Conservation (phyloP, 2,329 filamentous ascomycete genomes). For the Byssochlamys sp. region DNA sequence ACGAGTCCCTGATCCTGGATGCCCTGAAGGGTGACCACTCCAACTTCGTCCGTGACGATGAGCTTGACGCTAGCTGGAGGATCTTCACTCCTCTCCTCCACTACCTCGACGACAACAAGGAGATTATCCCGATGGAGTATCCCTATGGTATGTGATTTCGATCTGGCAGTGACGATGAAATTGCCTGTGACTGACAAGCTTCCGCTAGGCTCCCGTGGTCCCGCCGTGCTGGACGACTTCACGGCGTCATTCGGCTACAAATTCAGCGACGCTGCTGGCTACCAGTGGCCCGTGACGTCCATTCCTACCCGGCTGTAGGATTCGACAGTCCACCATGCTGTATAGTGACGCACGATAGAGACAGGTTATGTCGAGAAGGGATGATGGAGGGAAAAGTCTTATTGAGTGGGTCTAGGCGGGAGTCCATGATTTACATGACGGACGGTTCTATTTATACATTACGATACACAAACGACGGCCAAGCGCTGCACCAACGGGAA, state of each 20-base stretch:
- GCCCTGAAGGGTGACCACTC: constrained; percentile 98
- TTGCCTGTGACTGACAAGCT: constrained; percentile 4
- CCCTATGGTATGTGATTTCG: constrained; percentile 70
- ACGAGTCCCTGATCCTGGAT: constrained; percentile 94
- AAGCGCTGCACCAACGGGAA: background rate
- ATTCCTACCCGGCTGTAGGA: constrained; percentile 70
- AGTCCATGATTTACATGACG: background rate
- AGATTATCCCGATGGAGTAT: constrained; percentile 99
- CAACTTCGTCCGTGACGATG: constrained; percentile 96
- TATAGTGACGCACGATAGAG: background rate
- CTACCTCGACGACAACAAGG: constrained; percentile 98
- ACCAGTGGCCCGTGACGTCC: constrained; percentile 82
- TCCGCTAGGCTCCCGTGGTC: constrained; percentile 75
- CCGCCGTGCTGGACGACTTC: constrained; percentile 93
- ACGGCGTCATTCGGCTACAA: constrained; percentile 97
- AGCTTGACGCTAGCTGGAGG: constrained; percentile 94
- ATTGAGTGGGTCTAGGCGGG: background rate
- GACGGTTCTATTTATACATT: background rate
- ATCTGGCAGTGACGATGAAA: background rate
- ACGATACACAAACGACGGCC: background rate
- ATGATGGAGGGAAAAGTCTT: constrained; percentile 1
- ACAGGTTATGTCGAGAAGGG: background rate
- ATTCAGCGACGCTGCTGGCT: constrained; percentile 91
- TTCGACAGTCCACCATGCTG: background rate
- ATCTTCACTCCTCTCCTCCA: constrained; percentile 96